phyloP scores from a whole-genome alignment of 108 stramenopile genomes.

The Nitzschia sp. region DNA sequence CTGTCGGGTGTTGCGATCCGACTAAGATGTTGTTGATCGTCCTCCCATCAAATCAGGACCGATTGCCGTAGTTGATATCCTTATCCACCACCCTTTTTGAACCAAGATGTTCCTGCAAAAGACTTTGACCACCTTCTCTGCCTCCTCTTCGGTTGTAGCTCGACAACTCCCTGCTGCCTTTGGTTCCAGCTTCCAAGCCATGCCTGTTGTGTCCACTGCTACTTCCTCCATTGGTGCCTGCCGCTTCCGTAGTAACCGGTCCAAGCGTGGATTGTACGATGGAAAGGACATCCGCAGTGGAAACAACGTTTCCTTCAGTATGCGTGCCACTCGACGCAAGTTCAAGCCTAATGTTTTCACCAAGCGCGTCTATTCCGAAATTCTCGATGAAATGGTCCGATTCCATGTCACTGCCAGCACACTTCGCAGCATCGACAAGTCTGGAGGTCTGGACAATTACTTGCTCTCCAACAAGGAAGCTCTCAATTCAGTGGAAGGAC shows the following conservation, averaged over 20 bases:
- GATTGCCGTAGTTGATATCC: no score
- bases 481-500: constrained; percentile 42
- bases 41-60: no score
- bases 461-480: constrained; percentile 66
- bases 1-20: no score
- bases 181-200: no score
- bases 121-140: no score
- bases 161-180: no score
- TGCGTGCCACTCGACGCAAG: constrained; percentile 69
- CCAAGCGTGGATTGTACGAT: constrained; percentile 79
- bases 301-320: constrained; percentile 76
- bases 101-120: no score
- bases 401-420: constrained; percentile 81
- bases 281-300: constrained; percentile 77
- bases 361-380: constrained; percentile 76
- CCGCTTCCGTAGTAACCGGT: constrained; percentile 70
- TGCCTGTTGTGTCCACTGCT: no score
- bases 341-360: constrained; percentile 81
- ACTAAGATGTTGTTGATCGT: no score
- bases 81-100: no score
- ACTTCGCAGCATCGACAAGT: constrained; percentile 77
- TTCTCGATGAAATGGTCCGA: constrained; percentile 76
- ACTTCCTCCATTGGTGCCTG: constrained; percentile 10
- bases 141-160: no score
- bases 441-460: constrained; percentile 83